Conservation (phyloP, 371 early-diverging fungal genomes). For the Nematocida major region DNA sequence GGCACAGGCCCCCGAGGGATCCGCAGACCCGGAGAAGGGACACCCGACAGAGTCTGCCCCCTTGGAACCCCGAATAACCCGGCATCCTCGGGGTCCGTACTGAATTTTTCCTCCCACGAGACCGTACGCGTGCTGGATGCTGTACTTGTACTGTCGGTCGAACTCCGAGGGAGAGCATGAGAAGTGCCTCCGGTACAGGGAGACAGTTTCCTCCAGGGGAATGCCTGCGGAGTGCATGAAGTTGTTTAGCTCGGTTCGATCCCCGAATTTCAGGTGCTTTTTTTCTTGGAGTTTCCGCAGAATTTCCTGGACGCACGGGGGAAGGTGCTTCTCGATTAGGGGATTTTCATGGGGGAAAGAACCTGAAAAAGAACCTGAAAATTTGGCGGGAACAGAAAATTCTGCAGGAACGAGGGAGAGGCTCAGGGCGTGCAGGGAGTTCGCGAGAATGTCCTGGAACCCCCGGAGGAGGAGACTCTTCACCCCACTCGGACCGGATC, state of each 20-base stretch:
- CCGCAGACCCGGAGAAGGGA: background rate
- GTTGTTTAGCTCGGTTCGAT: conserved; percentile 57
- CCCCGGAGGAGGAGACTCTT: conserved; percentile 42
- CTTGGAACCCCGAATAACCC: background rate
- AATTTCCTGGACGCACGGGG: conserved; percentile 59
- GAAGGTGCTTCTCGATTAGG: conserved; percentile 58
- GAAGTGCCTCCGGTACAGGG: conserved; percentile 57
- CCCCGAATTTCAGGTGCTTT: conserved; percentile 63
- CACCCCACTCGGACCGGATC: conserved; percentile 14
- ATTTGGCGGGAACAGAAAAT: too few relatives aligned
- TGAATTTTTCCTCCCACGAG: conserved; percentile 74
- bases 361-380: too few relatives aligned
- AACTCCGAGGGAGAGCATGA: conserved; percentile 77
- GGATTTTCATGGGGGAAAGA: too few relatives aligned
- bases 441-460: conserved; percentile 48
- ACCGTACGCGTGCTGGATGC: conserved; percentile 91
- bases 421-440: conserved; percentile 45
- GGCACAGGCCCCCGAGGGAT: background rate
- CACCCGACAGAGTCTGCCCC: background rate
- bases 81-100: background rate
- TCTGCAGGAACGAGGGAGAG: conserved; percentile 27
- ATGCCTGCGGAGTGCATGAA: conserved; percentile 63
- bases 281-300: conserved; percentile 48
- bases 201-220: conserved; percentile 55
- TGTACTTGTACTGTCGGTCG: conserved; percentile 82